Evolutionary conservation across 495 filamentous ascomycete species (phyloP), one percentile per base, ranked within the genome.

Genomic region (Talaromyces proteolyticus): DNA sequence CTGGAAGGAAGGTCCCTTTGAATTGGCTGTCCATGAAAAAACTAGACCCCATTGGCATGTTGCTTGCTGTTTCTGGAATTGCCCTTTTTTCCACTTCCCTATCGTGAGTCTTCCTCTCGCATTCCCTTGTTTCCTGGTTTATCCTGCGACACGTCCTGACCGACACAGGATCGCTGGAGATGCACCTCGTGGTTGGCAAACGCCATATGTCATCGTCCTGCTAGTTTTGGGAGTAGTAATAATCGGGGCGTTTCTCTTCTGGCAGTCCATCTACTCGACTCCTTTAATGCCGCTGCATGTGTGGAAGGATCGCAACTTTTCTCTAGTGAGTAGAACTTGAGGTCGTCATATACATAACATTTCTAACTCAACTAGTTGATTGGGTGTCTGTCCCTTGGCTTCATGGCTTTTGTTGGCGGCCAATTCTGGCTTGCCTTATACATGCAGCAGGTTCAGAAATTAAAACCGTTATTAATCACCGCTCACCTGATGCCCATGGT

Each of bases 1-100:
- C 72, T 18, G 50, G 54, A 6, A 75, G 69, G 42, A 64, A 72
- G 49, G 25, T 37, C 6, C 64, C 66, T 14, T 57, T 85, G n/a
- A 70, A 61, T 29, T 52, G 69, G 48, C 59, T 68, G 22, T 73
- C 74, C 6, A 22, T 85, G 39, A 79, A 73, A 58, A 64, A 65
- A 19, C 77, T 90, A 50, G 86, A 90, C 63, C 70, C 85, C 61
- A 53, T 82, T 3, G 87, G 86, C 1, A 84, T 84, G 1, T 61
- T 73, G 10, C 68, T 89, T 44, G 71, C 85, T 39, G 82, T 87
- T 8, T 67, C 64, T 22, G 82, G 85, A 6, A 78, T 88, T 53
- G 82, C 81, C 1, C 65, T 85, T 60, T 79, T 88, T 55, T 83
- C 79, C 7, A 77, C 79, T 17, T 75, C 72, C 7, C 70, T 88